Percentiles rank a stretch among this genome's conserved stretches.
phyloP scores from a whole-genome alignment of 805 yeast species.

The Candida coquimbonensis region DNA sequence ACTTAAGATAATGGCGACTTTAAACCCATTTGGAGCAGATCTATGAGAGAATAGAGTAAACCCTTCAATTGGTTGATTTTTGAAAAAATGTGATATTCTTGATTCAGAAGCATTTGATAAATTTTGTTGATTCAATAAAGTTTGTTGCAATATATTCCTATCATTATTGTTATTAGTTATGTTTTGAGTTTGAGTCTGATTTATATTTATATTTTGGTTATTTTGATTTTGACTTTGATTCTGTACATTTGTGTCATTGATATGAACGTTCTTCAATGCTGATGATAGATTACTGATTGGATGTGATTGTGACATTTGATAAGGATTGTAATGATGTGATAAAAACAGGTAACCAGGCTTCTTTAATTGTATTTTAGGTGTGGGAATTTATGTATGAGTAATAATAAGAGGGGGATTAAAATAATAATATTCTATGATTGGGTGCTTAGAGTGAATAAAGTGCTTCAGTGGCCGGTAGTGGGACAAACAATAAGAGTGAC shows the following conservation, averaged over 20 bases:
- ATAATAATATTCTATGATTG: too few species aligned
- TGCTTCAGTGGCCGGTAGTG: too few species aligned
- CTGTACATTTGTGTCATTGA: slow-evolving; percentile 1
- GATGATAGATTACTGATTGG: slow-evolving; percentile 7
- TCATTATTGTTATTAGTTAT: slow-evolving; percentile 6
- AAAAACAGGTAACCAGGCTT: too few species aligned
- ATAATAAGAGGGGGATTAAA: too few species aligned
- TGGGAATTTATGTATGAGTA: too few species aligned
- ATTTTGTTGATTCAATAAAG: slow-evolving; percentile 27
- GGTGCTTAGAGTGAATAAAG: too few species aligned
- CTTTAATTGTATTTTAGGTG: too few species aligned
- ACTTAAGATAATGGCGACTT: slow-evolving; percentile 83
- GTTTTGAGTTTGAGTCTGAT: not conserved
- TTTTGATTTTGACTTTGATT: not conserved
- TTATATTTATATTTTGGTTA: not conserved
- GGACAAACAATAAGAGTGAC: not conserved
- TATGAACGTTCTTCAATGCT: slow-evolving; percentile 6
- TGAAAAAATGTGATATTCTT: slow-evolving; percentile 64
- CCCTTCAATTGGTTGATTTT: slow-evolving; percentile 73
- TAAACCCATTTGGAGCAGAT: slow-evolving; percentile 93
- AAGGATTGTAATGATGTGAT: too few species aligned
- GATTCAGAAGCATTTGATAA: slow-evolving; percentile 39
- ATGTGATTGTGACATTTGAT: slow-evolving; percentile 1
- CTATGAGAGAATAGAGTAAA: slow-evolving; percentile 78
- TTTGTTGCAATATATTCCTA: slow-evolving; percentile 12